phyloP scores from a whole-genome alignment of 768 basidiomycete genomes.

The Boletus pseudo-olivaceus region DNA sequence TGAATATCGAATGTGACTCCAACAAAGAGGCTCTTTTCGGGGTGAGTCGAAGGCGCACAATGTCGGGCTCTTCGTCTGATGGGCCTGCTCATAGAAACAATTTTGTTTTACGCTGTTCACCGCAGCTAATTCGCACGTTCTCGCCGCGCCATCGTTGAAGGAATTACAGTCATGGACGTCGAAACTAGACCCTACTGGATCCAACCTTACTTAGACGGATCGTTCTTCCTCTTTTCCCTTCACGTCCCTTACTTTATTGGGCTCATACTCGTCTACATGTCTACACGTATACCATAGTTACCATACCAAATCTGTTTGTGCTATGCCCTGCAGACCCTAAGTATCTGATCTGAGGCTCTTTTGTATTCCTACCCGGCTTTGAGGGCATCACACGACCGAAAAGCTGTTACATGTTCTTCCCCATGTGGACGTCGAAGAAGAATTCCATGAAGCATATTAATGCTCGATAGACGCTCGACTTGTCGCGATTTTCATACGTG shows the following conservation, averaged over 20 bases:
- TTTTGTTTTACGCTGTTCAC: constrained; percentile 91
- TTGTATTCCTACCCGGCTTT: background rate
- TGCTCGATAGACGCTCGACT: constrained; percentile 10
- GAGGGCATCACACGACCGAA: background rate
- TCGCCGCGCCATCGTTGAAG: constrained; percentile 77
- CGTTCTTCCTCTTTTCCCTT: background rate
- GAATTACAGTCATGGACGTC: constrained; percentile 83
- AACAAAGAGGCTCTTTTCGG: constrained; percentile 86
- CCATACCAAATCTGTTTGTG: constrained; percentile 13
- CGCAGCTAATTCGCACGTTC: constrained; percentile 85
- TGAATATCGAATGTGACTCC: constrained; percentile 81
- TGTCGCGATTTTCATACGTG: constrained; percentile 5
- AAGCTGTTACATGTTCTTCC: background rate
- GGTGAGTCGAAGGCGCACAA: constrained; percentile 43
- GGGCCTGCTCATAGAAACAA: constrained; percentile 52
- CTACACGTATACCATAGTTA: constrained; percentile 29
- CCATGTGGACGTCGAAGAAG: constrained; percentile 15
- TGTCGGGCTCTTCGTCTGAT: background rate
- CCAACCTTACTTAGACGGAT: constrained; percentile 40
- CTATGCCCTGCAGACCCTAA: background rate
- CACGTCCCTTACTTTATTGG: constrained; percentile 16
- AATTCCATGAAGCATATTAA: background rate
- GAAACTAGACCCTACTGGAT: constrained; percentile 80
- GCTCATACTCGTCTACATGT: constrained; percentile 18
- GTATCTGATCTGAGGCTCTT: background rate